Base-by-base conservation (phyloP, 768 basidiomycete species). In the Tricholoma flavovirens region DNA sequence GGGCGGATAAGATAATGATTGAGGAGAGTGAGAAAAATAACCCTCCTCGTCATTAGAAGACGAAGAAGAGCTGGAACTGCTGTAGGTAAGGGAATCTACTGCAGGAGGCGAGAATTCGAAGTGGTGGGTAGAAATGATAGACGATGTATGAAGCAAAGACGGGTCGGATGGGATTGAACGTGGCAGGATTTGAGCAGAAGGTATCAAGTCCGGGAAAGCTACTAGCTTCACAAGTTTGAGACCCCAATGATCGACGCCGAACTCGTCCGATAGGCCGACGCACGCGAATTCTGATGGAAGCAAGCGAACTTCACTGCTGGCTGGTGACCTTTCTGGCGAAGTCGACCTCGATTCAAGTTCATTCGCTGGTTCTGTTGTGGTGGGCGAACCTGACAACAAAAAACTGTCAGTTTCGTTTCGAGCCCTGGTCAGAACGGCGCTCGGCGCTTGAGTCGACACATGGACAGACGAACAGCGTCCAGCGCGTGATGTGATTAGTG, bases 181-280 rank as follows among this genome's bases (percentile, higher is more conserved):
- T 30, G 14, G 29, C n/a, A 24, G 15, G 9, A 29, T 49, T 8
- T 60, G 62, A 15, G 67, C 29, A 30, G 68, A 50, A n/a, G 77
- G 75, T 29, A 87, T 83, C 53, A 90, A 77, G 57, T 89, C 87
- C 0, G 87, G 86, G 66, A 83, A 90, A 5, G 88, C 87, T 36
- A 91, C 77, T 12, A 90, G 77, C 70, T 89, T 88, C 58, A 91
- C 75, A 42, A 91, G 80, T 73, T 91, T 90, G 58, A 86, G 77
- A 21, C 80, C 79, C 89, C 89, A 91, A 49, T 80, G 77, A 56
- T 88, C 84, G 32, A 83, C 79, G 48, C 76, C 74, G 29, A 73
- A 74, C 59, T 86, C 84, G 62, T 87, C 83, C 38, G 82, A 81
- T 24, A 90, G 74, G 2, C 89, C 89, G 32, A 91, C 86, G 62